Base-by-base conservation (phyloP, 2,329 filamentous ascomycete genomes). In the Aureobasidium sp. region DNA sequence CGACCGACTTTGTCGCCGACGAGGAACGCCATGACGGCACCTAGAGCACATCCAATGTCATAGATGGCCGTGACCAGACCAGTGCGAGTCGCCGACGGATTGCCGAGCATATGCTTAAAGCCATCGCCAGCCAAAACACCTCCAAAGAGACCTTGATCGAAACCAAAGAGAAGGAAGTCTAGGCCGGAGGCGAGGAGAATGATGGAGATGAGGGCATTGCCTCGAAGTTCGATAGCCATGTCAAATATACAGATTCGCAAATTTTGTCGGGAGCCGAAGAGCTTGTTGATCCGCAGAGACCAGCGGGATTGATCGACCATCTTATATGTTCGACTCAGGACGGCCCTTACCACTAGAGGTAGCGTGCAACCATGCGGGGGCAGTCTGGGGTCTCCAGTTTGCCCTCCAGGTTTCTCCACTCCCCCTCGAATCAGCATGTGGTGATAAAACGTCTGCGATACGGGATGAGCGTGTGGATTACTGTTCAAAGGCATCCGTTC, bases 141-240 rank as follows among this genome's bases (percentile, higher is more conserved):
- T 61, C 68, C 69, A 70, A 74, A 73, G 44, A 74, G 70, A 4
- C 60, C 60, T 52, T 62, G 52, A 12, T 56, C 52, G 62, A 74
- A 75, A 32, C 73, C 73, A 64, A 79, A 78, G 5, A 78, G 72
- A 8, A 71, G 62, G 44, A 71, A 71, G 58, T 71, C 68, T 29
- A 71, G 48, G 5, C 68, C 68, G 34, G 66, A 68, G 17, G 67
- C 68, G n/a, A 67, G 15, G 20, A 71, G 61, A 50, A 71, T 70
- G 23, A 70, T 61, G 34, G 66, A 64, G 34, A 70, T 67, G 5
- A 71, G 66, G 36, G 65, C 66, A 27, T 65, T 67, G 26, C 69
- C 69, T 44, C 68, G 61, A 20, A 71, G 58, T 37, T 62, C 32
- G 26, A 62, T 26, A 5, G 32, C 50, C 50, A 52, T 52, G 5